phyloP scores from a whole-genome alignment of 1,284 basidiomycete species.

The Trichosporon ovoides region DNA sequence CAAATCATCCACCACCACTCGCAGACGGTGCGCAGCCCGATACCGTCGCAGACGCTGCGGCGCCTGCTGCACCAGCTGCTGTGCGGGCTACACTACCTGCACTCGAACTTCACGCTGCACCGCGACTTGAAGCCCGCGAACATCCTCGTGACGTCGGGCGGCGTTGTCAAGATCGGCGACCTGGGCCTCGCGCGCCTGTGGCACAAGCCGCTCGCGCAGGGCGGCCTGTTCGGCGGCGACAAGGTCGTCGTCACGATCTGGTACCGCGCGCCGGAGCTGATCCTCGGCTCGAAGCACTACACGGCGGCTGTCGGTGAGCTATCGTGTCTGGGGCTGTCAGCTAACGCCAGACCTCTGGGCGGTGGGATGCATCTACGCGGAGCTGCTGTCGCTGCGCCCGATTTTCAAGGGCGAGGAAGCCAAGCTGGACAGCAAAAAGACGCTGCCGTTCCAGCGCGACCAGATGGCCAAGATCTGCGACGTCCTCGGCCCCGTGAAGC shows the following conservation, averaged over 20 bases:
- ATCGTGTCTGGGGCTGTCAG: not conserved
- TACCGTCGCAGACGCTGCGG: conserved; percentile 76
- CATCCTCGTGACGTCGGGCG: conserved; percentile 83
- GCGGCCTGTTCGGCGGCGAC: conserved; percentile 66
- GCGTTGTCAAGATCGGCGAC: conserved; percentile 96
- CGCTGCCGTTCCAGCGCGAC: conserved; percentile 88
- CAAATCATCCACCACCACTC: conserved; percentile 98
- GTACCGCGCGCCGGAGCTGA: conserved; percentile 93
- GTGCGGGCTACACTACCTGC: conserved; percentile 90
- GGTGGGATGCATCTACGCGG: conserved; percentile 93
- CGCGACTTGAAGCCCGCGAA: conserved; percentile 88
- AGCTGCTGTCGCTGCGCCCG: conserved; percentile 83
- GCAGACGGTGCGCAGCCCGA: conserved; percentile 69
- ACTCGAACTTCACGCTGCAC: conserved; percentile 81
- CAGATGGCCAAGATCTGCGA: conserved; percentile 94
- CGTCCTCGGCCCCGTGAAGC: conserved; percentile 80
- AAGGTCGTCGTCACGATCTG: conserved; percentile 99
- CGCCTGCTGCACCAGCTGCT: conserved; percentile 93
- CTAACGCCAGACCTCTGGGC: conserved; percentile 73
- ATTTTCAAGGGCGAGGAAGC: conserved; percentile 99
- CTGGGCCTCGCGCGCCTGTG: conserved; percentile 81
- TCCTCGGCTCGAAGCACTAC: conserved; percentile 93
- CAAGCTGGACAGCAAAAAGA: conserved; percentile 76
- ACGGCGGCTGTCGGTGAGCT: conserved; percentile 72
- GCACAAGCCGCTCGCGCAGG: conserved; percentile 44